Evolutionary conservation across 306 rosid genomes (phyloP).

Genomic region (Clitoria ternatea): DNA sequence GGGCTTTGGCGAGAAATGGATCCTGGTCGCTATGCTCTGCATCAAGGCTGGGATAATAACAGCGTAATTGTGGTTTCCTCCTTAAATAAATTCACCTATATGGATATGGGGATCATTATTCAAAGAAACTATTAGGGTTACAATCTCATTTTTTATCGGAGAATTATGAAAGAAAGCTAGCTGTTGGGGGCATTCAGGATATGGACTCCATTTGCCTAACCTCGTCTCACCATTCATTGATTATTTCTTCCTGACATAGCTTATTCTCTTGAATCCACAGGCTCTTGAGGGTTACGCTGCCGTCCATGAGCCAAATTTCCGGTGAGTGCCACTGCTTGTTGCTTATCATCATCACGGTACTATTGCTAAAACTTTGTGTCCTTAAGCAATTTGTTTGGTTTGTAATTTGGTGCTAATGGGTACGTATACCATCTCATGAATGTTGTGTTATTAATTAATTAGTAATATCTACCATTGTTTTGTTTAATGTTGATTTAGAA

Average conservation of each 20-base stretch:
- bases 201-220: constrained; percentile 99
- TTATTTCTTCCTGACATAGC: constrained; percentile 94
- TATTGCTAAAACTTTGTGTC: not conserved
- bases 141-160: constrained; percentile 68
- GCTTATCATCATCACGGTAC: constrained; percentile 35
- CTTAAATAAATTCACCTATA: constrained; percentile 92
- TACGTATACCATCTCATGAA: not conserved
- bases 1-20: constrained; percentile 80
- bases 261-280: constrained; percentile 99
- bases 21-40: constrained; percentile 93
- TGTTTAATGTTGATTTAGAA: constrained; percentile 1
- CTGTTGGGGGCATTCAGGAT: constrained; percentile 91
- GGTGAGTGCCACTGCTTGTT: constrained; percentile 71
- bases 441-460: no score
- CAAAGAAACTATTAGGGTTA: constrained; percentile 85
- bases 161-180: constrained; percentile 79
- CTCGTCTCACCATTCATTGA: constrained; percentile 81
- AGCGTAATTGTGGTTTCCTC: constrained; percentile 99
- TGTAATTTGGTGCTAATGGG: not conserved
- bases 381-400: not conserved
- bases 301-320: constrained; percentile 80
- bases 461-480: no score
- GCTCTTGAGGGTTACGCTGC: constrained; percentile 97
- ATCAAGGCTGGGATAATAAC: constrained; percentile 99
- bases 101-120: constrained; percentile 78